Evolutionary conservation across 345 rosid genomes (phyloP).

Genomic region (Cardiospermum halicacabum): DNA sequence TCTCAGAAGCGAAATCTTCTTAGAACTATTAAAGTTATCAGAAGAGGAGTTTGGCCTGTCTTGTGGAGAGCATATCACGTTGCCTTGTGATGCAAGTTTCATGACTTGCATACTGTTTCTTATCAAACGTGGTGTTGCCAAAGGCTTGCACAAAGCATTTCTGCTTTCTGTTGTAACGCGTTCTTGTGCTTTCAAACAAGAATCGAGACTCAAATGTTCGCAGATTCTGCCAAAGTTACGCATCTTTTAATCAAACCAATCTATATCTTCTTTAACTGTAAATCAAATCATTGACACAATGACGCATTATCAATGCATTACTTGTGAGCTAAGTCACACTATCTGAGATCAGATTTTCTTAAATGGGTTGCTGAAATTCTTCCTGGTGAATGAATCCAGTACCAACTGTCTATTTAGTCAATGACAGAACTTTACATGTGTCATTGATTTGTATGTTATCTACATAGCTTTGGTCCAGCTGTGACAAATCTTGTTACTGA

Average conservation of each 20-base stretch:
- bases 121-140: slow-evolving; percentile 1
- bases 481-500: background rate
- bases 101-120: slow-evolving; percentile 20
- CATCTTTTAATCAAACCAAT: background rate
- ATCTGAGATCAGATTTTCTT: background rate
- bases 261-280: too few relatives aligned
- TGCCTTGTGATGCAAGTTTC: slow-evolving; percentile 27
- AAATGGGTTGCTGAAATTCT: background rate
- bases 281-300: too few relatives aligned
- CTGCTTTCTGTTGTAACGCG: slow-evolving; percentile 8
- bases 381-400: too few relatives aligned
- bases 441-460: background rate
- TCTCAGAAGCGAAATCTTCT: background rate
- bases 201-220: slow-evolving; percentile 8
- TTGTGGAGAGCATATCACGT: slow-evolving; percentile 21
- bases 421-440: too few relatives aligned
- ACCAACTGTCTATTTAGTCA: too few relatives aligned
- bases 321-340: too few relatives aligned
- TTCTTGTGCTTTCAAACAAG: background rate
- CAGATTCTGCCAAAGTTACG: slow-evolving; percentile 12
- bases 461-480: background rate
- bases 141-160: slow-evolving; percentile 18
- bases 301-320: too few relatives aligned
- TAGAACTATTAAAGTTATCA: slow-evolving; percentile 20
- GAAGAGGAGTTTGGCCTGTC: slow-evolving; percentile 31